Percentiles rank a stretch among this genome's conserved stretches.
Conservation (phyloP, 2,329 filamentous ascomycete genomes). For the Tolypocladium inflatum region DNA sequence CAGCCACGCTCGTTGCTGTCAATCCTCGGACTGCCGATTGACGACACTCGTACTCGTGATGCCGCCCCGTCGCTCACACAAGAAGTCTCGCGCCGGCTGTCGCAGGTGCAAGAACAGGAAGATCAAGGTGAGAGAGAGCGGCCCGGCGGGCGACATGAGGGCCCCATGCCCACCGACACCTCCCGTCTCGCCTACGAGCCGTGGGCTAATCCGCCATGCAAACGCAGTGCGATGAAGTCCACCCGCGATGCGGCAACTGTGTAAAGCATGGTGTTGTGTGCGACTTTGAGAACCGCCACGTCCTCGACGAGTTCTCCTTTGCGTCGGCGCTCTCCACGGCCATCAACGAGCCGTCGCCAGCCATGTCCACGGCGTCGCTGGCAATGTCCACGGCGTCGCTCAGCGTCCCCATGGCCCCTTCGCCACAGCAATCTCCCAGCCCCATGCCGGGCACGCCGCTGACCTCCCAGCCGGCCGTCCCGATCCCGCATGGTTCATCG, state of each 20-base stretch:
- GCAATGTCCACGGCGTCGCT: conserved; percentile 10
- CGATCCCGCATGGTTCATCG: conserved; percentile 19
- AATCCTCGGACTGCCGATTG: conserved; percentile 10
- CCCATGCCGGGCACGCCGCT: neutral
- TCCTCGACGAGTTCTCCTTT: conserved; percentile 33
- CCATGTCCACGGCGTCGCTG: conserved; percentile 10
- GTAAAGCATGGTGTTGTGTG: conserved; percentile 56
- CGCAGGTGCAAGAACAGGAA: conserved; percentile 57
- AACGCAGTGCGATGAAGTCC: conserved; percentile 52
- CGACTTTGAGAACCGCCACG: conserved; percentile 49
- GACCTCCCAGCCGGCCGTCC: conserved; percentile 2
- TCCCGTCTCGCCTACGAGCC: neutral
- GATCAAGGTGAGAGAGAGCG: conserved; percentile 49
- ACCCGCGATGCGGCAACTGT: conserved; percentile 57
- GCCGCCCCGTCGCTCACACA: conserved; percentile 59
- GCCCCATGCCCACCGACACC: neutral
- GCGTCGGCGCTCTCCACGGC: conserved; percentile 17
- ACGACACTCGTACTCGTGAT: conserved; percentile 27
- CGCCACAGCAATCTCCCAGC: neutral
- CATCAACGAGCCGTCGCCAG: neutral
- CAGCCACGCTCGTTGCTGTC: conserved; percentile 15
- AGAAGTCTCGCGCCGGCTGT: conserved; percentile 60
- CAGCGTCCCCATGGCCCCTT: conserved; percentile 12
- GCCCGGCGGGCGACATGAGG: neutral
- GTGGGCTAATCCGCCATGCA: neutral